Percentiles rank a stretch among this genome's conserved stretches.
Conservation (phyloP, 1,139 yeast genomes). For the Magnusiomyces magnusii region DNA sequence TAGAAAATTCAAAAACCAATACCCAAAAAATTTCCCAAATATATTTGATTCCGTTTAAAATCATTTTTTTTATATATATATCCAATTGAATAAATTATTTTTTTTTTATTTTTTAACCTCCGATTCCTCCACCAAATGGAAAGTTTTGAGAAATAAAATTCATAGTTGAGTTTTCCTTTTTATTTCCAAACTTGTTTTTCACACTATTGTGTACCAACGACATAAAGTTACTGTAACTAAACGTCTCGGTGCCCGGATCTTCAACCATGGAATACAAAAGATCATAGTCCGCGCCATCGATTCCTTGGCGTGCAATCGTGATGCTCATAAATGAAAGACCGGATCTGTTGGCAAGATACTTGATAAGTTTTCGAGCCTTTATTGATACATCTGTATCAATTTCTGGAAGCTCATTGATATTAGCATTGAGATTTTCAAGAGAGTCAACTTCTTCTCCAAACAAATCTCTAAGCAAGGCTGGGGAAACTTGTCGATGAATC, state of each 20-base stretch:
- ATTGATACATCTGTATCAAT: slow-evolving; percentile 60
- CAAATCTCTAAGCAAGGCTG: slow-evolving; percentile 60
- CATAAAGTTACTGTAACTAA: slow-evolving; percentile 29
- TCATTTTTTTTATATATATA: too few species aligned
- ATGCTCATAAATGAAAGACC: slow-evolving; percentile 44
- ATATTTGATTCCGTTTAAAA: too few species aligned
- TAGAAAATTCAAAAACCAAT: too few species aligned
- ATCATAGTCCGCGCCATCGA: slow-evolving; percentile 54
- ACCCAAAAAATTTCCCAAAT: too few species aligned
- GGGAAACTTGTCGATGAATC: slow-evolving; percentile 66
- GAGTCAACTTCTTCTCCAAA: slow-evolving; percentile 52
- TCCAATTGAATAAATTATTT: not conserved
- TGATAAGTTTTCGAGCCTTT: slow-evolving; percentile 59
- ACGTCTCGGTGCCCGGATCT: slow-evolving; percentile 42
- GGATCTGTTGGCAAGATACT: slow-evolving; percentile 40
- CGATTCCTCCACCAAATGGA: not conserved
- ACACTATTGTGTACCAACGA: slow-evolving; percentile 31
- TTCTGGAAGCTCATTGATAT: slow-evolving; percentile 58
- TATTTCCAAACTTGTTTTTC: slow-evolving; percentile 25
- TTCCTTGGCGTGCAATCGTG: slow-evolving; percentile 56
- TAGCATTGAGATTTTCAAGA: slow-evolving; percentile 42
- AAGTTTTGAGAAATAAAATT: slow-evolving; percentile 14
- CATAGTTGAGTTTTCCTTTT: slow-evolving; percentile 16
- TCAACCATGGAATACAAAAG: slow-evolving; percentile 62
- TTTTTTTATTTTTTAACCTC: not conserved